These are phyloP conservation scores for Aspergillus niger DNA, from an alignment of 2,329 filamentous ascomycete species.

Conservation along the genomic window DNA sequence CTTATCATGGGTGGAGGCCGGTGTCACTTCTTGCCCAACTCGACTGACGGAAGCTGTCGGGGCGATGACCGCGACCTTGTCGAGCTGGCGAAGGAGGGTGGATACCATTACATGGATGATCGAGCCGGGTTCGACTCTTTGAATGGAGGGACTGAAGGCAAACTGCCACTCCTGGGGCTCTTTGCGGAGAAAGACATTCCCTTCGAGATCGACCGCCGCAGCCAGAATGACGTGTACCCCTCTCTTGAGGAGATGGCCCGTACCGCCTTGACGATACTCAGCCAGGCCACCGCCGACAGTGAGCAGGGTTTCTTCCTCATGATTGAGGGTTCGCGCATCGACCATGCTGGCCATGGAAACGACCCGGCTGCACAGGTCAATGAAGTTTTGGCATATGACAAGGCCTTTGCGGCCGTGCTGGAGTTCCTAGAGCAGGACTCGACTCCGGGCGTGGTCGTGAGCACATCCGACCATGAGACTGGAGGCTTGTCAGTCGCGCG, in stretches of 20 bases:
- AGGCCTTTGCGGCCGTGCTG: slow-evolving; percentile 76
- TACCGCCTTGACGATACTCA: slow-evolving; percentile 76
- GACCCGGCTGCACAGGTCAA: slow-evolving; percentile 82
- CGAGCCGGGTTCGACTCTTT: slow-evolving; percentile 76
- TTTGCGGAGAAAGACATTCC: slow-evolving; percentile 83
- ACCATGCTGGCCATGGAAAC: slow-evolving; percentile 87
- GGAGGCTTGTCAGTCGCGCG: slow-evolving; percentile 82
- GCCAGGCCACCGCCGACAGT: slow-evolving; percentile 75
- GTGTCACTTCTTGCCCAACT: slow-evolving; percentile 89
- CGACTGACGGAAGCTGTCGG: slow-evolving; percentile 77
- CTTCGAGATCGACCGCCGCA: slow-evolving; percentile 86
- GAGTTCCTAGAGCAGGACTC: slow-evolving; percentile 79
- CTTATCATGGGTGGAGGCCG: slow-evolving; percentile 89
- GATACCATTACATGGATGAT: slow-evolving; percentile 76
- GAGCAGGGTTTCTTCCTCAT: slow-evolving; percentile 97
- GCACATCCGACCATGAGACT: slow-evolving; percentile 95
- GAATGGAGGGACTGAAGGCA: slow-evolving; percentile 64
- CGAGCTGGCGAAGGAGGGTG: slow-evolving; percentile 71
- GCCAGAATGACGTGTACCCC: slow-evolving; percentile 77
- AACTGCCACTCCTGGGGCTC: slow-evolving; percentile 82
- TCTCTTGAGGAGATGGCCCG: slow-evolving; percentile 88
- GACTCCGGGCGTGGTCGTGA: slow-evolving; percentile 74
- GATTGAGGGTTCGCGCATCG: slow-evolving; percentile 96
- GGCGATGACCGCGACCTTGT: slow-evolving; percentile 75
- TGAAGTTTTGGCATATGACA: slow-evolving; percentile 95